Percentiles rank a stretch among this genome's conserved stretches.
These are phyloP conservation scores for Macrophomina tecta DNA, from an alignment of 2,329 filamentous ascomycete species.

Conservation along the genomic window DNA sequence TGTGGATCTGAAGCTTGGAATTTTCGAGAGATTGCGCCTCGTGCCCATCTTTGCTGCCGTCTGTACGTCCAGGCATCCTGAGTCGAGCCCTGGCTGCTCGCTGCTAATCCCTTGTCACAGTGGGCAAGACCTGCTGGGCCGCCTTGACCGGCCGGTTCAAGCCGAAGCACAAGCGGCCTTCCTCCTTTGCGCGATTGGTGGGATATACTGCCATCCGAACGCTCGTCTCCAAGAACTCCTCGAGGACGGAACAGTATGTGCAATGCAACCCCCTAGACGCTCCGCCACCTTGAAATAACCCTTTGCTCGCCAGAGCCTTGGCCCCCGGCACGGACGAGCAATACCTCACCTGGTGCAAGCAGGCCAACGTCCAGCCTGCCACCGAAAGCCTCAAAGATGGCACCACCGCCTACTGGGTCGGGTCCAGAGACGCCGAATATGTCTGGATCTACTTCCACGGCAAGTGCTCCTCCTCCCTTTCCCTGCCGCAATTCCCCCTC, in stretches of 20 bases:
- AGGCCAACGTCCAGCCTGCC: slow-evolving; percentile 1
- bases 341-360: slow-evolving; percentile 17
- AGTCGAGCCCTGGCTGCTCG: background rate
- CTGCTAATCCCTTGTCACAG: background rate
- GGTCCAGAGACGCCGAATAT: slow-evolving; percentile 10
- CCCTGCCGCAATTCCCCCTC: background rate
- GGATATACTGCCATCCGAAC: slow-evolving; percentile 3
- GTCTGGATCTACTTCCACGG: slow-evolving; percentile 25
- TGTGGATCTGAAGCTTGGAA: slow-evolving; percentile 14
- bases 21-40: slow-evolving; percentile 17
- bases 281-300: background rate
- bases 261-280: background rate
- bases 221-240: background rate
- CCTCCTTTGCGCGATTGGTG: slow-evolving; percentile 3
- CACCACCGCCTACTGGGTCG: slow-evolving; percentile 25
- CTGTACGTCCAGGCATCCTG: background rate
- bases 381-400: slow-evolving; percentile 24
- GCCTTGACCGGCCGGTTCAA: slow-evolving; percentile 7
- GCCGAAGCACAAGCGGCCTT: slow-evolving; percentile 2
- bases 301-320: background rate
- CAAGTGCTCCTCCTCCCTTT: background rate
- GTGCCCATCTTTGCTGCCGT: slow-evolving; percentile 13
- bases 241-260: slow-evolving; percentile 12
- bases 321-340: slow-evolving; percentile 7
- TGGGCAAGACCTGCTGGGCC: slow-evolving; percentile 1